Percentiles rank a stretch among this genome's conserved stretches.
Evolutionary conservation across 257 asterid species (phyloP).

Genomic region (Haberlea rhodopensis): DNA sequence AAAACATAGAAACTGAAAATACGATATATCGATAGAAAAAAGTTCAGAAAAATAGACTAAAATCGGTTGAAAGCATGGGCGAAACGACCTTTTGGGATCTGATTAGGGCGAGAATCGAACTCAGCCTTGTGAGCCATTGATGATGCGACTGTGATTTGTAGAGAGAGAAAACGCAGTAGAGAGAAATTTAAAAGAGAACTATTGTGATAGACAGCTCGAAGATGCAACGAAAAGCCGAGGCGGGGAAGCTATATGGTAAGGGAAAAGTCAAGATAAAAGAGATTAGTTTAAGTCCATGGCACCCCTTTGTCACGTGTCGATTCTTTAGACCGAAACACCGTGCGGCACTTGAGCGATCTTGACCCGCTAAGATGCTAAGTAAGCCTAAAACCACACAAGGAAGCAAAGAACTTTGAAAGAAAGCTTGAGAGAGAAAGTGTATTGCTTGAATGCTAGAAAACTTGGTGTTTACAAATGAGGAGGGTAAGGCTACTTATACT

Average conservation of each 20-base stretch:
- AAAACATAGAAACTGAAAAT: neutral
- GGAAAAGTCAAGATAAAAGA: constrained; percentile 29
- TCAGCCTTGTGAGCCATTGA: constrained; percentile 62
- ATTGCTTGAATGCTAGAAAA: too few species aligned
- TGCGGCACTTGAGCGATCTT: too few species aligned
- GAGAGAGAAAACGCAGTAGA: too few species aligned
- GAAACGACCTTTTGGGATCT: constrained; percentile 53
- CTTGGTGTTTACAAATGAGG: too few species aligned
- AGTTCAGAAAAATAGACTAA: neutral
- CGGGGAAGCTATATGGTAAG: constrained; percentile 41
- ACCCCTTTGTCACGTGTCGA: too few species aligned
- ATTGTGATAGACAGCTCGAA: constrained; percentile 44
- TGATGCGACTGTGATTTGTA: constrained; percentile 25
- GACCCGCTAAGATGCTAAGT: too few species aligned
- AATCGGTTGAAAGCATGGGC: constrained; percentile 4
- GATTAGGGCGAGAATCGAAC: constrained; percentile 49
- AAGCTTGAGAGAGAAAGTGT: too few species aligned
- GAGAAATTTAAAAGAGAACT: constrained; percentile 30
- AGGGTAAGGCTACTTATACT: too few species aligned
- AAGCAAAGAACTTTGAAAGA: too few species aligned
- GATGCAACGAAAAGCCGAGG: constrained; percentile 25
- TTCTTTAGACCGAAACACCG: too few species aligned
- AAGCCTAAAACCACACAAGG: too few species aligned
- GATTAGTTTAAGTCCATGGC: too few species aligned
- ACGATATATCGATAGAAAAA: neutral